phyloP scores from a whole-genome alignment of 441 rosid species.

The Aleurites moluccanus region DNA sequence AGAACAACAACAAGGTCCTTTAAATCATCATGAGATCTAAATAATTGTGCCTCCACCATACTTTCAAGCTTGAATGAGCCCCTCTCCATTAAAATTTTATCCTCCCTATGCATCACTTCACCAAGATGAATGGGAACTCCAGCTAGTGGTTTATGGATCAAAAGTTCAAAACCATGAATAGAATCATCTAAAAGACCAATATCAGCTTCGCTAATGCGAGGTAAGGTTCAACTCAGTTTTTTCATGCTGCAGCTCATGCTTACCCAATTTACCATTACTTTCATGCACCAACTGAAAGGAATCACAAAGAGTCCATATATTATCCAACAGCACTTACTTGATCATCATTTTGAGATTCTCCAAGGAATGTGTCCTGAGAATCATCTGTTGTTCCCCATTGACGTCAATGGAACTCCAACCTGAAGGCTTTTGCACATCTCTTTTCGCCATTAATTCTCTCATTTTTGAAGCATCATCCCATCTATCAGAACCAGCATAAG shows the following conservation, averaged over 20 bases:
- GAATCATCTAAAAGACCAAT: neutral
- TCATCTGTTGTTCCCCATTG: conserved; percentile 16
- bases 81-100: neutral
- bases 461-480: conserved; percentile 59
- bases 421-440: conserved; percentile 43
- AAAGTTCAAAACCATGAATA: neutral
- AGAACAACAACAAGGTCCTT: neutral
- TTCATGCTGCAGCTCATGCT: neutral
- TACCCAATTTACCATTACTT: neutral
- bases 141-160: neutral
- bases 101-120: neutral
- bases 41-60: neutral
- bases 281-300: neutral
- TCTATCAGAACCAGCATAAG: conserved; percentile 61
- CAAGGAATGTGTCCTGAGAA: neutral
- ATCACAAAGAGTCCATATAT: neutral
- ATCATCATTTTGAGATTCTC: neutral
- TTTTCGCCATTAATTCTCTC: conserved; percentile 50
- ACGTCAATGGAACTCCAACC: conserved; percentile 50
- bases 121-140: neutral
- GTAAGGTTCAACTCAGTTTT: neutral
- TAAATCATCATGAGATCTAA: neutral
- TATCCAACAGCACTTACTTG: neutral
- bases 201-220: neutral
- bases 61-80: neutral